Base-by-base conservation (phyloP, 2,329 filamentous ascomycete genomes). In the Sporothrix curviconia region DNA sequence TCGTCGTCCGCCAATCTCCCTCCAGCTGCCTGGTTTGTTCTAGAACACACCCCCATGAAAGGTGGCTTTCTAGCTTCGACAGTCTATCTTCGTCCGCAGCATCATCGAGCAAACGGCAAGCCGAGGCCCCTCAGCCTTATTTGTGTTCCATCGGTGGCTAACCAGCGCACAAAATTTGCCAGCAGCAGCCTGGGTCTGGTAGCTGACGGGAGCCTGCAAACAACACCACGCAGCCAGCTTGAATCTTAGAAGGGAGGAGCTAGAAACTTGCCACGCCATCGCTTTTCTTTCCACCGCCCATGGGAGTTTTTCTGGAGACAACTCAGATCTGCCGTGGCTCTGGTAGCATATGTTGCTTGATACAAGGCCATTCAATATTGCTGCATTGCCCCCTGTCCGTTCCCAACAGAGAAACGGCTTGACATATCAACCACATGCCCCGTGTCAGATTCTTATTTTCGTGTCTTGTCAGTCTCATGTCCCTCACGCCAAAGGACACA, bases 81-180 rank as follows among this genome's bases (percentile, higher is more conserved):
- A 40, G 22, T 50, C 8, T 22, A 25, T n/a, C 14, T 7, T 51
- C 30, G 46, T 51, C 57, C 57, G 57, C 52, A 59, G 57, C 52
- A 56, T 34, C 43, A n/a, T 55, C 46, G 7, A 44, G 19, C 40
- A 37, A 34, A 47, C 24, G 19, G 39, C 32, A 43, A 54, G 52
- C 52, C 52, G 52, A 55, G 43, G 44, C 34, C 32, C 28, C 28
- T 59, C 44, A 59, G 57, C 57, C 57, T 39, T 58, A 55, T 51
- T n/a, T n/a, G n/a, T n/a, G n/a, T n/a, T n/a, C n/a, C n/a, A n/a
- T n/a, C n/a, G n/a, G n/a, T n/a, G n/a, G n/a, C n/a, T n/a, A n/a
- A n/a, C 34, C 49, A 47, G 15, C 43, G 19, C 43, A 30, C 12
- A 46, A 11, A 28, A 24, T 24, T 25, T 25, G 22, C 40, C 19